Base-by-base conservation (phyloP, 331 rosid species). In the Rhamnella rubrinervis region DNA sequence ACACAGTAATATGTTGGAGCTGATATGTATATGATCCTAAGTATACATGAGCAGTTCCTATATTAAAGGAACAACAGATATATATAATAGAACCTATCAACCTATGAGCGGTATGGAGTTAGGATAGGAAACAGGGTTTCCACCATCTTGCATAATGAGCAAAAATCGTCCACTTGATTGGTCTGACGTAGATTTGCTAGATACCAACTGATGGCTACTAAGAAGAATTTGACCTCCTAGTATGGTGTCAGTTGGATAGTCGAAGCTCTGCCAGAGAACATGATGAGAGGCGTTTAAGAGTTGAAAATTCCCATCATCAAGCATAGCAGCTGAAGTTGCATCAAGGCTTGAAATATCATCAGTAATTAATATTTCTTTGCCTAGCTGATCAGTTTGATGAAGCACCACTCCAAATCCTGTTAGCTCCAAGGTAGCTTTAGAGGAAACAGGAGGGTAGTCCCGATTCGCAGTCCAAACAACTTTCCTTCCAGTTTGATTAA, bases 261-360 rank as follows among this genome's bases (percentile, higher is more conserved):
- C 21, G 47, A 74, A 66, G 44, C 44, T 74, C 39, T 74, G 17
- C 78, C 78, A 74, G 1, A 66, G 51, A 23, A 52, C 12, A 17
- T 14, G 18, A 6, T 61, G 49, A 11, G 6, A 1, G 5, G 17
- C 20, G 17, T 50, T 57, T 13, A 66, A 74, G 2, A 66, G 44
- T 38, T 66, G 73, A 37, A 74, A 74, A 52, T 74, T 74, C 15
- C 78, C 78, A 6, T 49, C 60, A 38, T 66, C 73, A 59, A 74
- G 73, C 73, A 59, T 35, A 18, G 78, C 59, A 59, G 73, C 63
- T 37, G 73, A 66, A 61, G 2, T 17, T 37, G 62, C 62, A 7
- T 17, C 62, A 7, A 17, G 40, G 4, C 6, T 8, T 2, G 26
- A 1, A 38, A n/a, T 14, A 13, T 16, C 12, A 35, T 28, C 49